A percentile compares a stretch with the other conserved stretches of the same genome.
These are phyloP conservation scores for Cucurbita maxima DNA, from an alignment of 306 rosid species.

Conservation along the genomic window DNA sequence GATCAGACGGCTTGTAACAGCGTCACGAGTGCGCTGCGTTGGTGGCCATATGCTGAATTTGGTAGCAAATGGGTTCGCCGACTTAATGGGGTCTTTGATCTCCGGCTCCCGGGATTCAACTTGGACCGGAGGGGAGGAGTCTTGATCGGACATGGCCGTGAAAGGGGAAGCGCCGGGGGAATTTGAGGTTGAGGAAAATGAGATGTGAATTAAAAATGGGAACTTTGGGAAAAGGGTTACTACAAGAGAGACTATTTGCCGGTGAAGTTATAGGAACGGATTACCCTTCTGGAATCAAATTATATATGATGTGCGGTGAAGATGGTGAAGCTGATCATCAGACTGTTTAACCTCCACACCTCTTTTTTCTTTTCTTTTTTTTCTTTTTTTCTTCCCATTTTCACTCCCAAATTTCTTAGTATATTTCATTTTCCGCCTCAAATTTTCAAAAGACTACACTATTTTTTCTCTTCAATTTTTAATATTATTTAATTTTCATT, in stretches of 20 bases:
- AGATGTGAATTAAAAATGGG: background rate
- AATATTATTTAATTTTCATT: too few relatives aligned
- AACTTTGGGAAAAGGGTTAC: background rate
- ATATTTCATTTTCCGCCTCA: too few relatives aligned
- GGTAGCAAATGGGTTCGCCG: conserved; percentile 13
- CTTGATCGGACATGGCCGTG: background rate
- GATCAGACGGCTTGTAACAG: conserved; percentile 57
- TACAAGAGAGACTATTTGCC: background rate
- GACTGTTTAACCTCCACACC: background rate
- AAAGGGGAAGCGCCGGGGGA: background rate
- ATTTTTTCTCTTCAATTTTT: too few relatives aligned
- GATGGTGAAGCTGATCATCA: background rate
- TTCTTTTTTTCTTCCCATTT: too few relatives aligned
- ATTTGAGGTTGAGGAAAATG: background rate
- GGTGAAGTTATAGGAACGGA: background rate
- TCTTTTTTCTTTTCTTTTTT: too few relatives aligned
- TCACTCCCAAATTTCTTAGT: too few relatives aligned
- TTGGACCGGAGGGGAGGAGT: background rate
- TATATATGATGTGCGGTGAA: background rate
- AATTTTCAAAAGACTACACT: too few relatives aligned
- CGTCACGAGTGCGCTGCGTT: conserved; percentile 82
- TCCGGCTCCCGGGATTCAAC: background rate
- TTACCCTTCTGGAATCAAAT: background rate
- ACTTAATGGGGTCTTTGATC: background rate
- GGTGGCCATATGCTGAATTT: conserved; percentile 92